Percentiles rank a stretch among this genome's conserved stretches.
These are phyloP conservation scores for Byssothecium circinans DNA, from an alignment of 2,329 filamentous ascomycete species.

Conservation along the genomic window DNA sequence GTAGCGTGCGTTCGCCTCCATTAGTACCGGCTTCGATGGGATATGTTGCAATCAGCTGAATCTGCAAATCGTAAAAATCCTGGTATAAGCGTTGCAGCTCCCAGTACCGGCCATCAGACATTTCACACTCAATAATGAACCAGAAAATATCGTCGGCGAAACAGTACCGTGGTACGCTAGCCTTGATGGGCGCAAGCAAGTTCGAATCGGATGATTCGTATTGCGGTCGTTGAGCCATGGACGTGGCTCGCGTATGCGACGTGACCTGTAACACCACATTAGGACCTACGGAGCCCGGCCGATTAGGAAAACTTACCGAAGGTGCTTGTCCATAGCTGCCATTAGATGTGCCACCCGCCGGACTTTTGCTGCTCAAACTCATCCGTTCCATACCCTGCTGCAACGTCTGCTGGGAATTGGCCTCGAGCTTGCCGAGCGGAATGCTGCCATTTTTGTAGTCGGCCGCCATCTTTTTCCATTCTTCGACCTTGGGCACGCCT, in stretches of 20 bases:
- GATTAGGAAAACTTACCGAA: conserved; percentile 36
- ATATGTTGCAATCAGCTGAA: conserved; percentile 87
- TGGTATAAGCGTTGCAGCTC: conserved; percentile 94
- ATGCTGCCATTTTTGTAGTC: conserved; percentile 99
- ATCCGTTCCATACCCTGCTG: conserved; percentile 70
- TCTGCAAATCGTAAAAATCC: conserved; percentile 99
- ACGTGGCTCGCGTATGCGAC: conserved; percentile 40
- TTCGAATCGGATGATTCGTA: conserved; percentile 41
- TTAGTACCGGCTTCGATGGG: conserved; percentile 90
- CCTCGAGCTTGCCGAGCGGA: conserved; percentile 85
- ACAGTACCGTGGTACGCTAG: conserved; percentile 87
- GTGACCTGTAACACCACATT: conserved; percentile 11
- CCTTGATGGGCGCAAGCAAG: conserved; percentile 75
- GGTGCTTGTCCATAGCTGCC: conserved; percentile 30
- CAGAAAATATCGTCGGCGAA: conserved; percentile 98
- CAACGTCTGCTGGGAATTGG: conserved; percentile 50
- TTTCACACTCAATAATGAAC: conserved; percentile 90
- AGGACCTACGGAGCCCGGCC: conserved; percentile 11
- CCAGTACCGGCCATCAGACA: conserved; percentile 91
- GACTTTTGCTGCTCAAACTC: conserved; percentile 62
- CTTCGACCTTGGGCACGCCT: conserved; percentile 91
- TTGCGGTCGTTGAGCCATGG: conserved; percentile 45
- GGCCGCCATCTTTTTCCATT: conserved; percentile 99
- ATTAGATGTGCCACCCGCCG: conserved; percentile 21
- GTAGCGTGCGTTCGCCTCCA: conserved; percentile 75